Base-by-base conservation (phyloP, 345 rosid species). In the Microthlaspi erraticum region DNA sequence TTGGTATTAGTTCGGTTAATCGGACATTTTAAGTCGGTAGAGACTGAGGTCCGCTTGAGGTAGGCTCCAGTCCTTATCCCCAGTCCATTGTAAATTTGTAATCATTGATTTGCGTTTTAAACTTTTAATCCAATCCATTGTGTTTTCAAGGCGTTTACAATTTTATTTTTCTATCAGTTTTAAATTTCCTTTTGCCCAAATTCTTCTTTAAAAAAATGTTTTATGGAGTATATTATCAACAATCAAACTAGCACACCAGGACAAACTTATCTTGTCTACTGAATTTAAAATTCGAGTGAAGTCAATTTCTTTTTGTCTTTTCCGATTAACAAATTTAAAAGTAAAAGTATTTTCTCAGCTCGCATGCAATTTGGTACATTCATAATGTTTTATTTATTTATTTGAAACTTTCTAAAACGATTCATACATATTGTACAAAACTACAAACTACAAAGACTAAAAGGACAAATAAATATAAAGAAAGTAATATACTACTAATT, bases 191-290 rank as follows among this genome's bases (percentile, higher is more conserved):
- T 26, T 32, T 38, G 14, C 51, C 39, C 34, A 60, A 23, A 41
- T 51, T 10, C 32, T 48, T 60, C 7, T 46, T 17, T 17, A 1
- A 0, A 14, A n/a, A 11, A 13, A 12, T 32, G 31, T 9, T 60
- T 60, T 55, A 9, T 34, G n/a, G n/a, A n/a, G n/a, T n/a, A 23
- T 23, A 23, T 23, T 44, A 36, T 53, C 45, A 23, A 7, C 58
- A 55, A 41, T 62, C 49, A 42, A 51, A 64, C 5, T 23, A 23
- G 26, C 14, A 37, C 17, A 29, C 51, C 29, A 58, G 49, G 37
- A 56, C 42, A 38, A 37, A 56, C 60, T 65, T 73, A 38, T 73
- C n/a, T 48, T 64, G 36, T 65, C 43, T 48, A 65, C 66, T 65
- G 5, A 56, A 63, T 34, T 57, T 36, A 46, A 55, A 46, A 48